These are phyloP conservation scores for Phytophthora boehmeriae DNA, from an alignment of 352 stramenopile species.

Conservation along the genomic window DNA sequence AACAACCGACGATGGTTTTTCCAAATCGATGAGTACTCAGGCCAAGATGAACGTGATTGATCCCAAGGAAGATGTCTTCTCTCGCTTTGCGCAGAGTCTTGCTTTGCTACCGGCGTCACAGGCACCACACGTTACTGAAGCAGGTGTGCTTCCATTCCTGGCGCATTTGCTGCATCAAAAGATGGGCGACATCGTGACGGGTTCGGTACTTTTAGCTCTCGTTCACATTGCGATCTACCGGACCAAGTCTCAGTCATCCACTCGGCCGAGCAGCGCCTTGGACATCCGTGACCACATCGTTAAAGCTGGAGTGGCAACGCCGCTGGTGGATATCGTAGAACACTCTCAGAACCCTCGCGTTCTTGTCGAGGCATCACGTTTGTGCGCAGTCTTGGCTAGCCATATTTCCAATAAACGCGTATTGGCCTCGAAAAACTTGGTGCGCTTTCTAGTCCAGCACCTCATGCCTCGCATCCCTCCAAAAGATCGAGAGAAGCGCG, in stretches of 20 bases:
- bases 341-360: slow-evolving; percentile 54
- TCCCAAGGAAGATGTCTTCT: slow-evolving; percentile 62
- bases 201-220: slow-evolving; percentile 71
- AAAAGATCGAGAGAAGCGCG: slow-evolving; percentile 24
- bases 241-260: slow-evolving; percentile 18
- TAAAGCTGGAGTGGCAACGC: slow-evolving; percentile 49
- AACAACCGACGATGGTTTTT: slow-evolving; percentile 6
- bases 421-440: slow-evolving; percentile 65
- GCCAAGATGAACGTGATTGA: slow-evolving; percentile 20
- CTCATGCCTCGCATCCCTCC: slow-evolving; percentile 38
- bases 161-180: slow-evolving; percentile 59
- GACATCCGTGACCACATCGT: slow-evolving; percentile 69
- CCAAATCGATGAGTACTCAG: slow-evolving; percentile 1
- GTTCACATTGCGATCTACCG: slow-evolving; percentile 69
- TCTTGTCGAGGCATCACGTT: slow-evolving; percentile 53
- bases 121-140: slow-evolving; percentile 50
- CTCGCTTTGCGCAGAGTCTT: slow-evolving; percentile 74
- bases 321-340: slow-evolving; percentile 62
- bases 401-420: slow-evolving; percentile 71
- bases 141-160: slow-evolving; percentile 69
- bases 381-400: slow-evolving; percentile 59
- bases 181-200: slow-evolving; percentile 60
- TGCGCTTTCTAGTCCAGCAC: slow-evolving; percentile 51
- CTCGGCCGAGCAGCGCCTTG: neutral
- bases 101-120: slow-evolving; percentile 58